Conservation (phyloP, 2,329 filamentous ascomycete genomes). For the Hypomyces perniciosus region DNA sequence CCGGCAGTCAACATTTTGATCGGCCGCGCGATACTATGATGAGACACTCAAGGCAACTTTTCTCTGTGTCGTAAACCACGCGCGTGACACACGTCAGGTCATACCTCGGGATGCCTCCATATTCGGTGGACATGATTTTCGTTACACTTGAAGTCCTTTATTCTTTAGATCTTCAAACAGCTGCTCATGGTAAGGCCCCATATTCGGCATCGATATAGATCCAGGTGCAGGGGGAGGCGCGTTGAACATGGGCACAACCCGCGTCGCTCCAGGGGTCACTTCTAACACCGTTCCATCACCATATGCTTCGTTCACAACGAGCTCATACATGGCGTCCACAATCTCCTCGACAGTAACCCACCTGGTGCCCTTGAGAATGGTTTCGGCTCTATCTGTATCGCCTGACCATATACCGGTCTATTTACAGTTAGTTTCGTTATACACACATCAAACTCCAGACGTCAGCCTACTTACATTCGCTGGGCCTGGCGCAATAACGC, state of each 20-base stretch:
- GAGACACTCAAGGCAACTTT: too few relatives aligned
- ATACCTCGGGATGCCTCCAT: too few relatives aligned
- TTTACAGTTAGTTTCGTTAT: background rate
- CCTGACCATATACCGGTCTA: conserved; percentile 30
- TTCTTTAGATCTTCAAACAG: conserved; percentile 5
- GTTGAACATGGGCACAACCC: conserved; percentile 11
- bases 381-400: conserved; percentile 23
- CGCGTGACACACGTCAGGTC: too few relatives aligned
- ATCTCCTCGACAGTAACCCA: conserved; percentile 26
- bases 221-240: conserved; percentile 2
- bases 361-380: conserved; percentile 20
- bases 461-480: conserved; percentile 21
- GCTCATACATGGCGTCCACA: conserved; percentile 26
- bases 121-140: too few relatives aligned
- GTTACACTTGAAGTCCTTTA: conserved; percentile 1
- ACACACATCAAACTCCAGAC: background rate
- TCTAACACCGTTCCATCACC: conserved; percentile 30
- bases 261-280: conserved; percentile 17
- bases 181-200: background rate
- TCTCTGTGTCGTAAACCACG: too few relatives aligned
- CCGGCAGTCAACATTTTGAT: too few relatives aligned
- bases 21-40: too few relatives aligned
- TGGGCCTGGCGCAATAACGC: conserved; percentile 28
- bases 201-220: conserved; percentile 1
- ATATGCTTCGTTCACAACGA: conserved; percentile 20